Evolutionary conservation across 148 eudicot genomes (phyloP).

Genomic region (Heliosperma pusillum): DNA sequence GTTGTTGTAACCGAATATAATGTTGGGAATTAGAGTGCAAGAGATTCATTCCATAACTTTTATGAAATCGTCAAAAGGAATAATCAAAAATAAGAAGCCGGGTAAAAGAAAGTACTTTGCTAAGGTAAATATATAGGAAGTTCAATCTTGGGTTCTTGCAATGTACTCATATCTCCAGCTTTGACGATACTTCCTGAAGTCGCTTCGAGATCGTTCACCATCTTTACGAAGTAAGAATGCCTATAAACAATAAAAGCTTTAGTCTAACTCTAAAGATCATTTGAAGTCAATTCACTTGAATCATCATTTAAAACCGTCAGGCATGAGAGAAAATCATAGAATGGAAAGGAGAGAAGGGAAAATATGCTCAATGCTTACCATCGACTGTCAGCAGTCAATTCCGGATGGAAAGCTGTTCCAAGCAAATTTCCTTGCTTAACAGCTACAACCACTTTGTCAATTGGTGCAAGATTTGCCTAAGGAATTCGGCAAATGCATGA

Average conservation of each 20-base stretch:
- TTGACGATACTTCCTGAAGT: slow-evolving; percentile 39
- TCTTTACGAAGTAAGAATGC: slow-evolving; percentile 89
- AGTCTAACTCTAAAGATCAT: no score
- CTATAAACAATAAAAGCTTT: slow-evolving; percentile 30
- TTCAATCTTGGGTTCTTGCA: slow-evolving; percentile 38
- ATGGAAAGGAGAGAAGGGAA: no score
- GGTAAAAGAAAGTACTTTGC: background rate
- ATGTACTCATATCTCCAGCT: slow-evolving; percentile 30
- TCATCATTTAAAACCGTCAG: no score
- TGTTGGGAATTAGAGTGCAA: background rate
- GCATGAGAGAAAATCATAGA: no score
- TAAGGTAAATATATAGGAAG: slow-evolving; percentile 60
- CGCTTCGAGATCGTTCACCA: slow-evolving; percentile 51
- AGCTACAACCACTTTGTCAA: slow-evolving; percentile 77
- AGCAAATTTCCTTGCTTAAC: slow-evolving; percentile 84
- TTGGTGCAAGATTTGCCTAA: slow-evolving; percentile 42
- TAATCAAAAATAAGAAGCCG: background rate
- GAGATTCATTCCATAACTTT: background rate
- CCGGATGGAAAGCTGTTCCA: slow-evolving; percentile 96
- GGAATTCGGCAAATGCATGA: slow-evolving; percentile 7
- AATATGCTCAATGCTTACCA: slow-evolving; percentile 40
- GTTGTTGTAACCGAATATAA: no score
- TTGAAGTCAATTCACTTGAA: no score
- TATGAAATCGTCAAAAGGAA: background rate
- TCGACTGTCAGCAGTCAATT: slow-evolving; percentile 81